phyloP scores from a whole-genome alignment of 1,284 basidiomycete species.

The Trametes sp. region DNA sequence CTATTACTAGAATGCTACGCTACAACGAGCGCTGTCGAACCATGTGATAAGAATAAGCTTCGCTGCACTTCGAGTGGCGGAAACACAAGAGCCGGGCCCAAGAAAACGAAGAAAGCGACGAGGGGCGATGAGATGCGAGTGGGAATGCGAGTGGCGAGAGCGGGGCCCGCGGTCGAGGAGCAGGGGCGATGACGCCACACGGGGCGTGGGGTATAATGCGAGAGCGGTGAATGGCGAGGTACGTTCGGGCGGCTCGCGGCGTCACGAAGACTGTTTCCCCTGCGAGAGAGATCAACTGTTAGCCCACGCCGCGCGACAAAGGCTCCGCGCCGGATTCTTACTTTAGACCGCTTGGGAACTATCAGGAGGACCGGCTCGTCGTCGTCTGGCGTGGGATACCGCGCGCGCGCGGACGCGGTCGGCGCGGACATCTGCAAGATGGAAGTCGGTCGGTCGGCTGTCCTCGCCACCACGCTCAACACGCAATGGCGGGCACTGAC shows the following conservation, averaged over 20 bases:
- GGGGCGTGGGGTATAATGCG: slow-evolving; percentile 14
- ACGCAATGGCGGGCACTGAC: slow-evolving; percentile 20
- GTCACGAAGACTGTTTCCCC: slow-evolving; percentile 30
- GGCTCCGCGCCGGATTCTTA: slow-evolving; percentile 17
- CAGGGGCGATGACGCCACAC: neutral
- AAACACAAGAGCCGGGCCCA: neutral
- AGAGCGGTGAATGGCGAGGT: slow-evolving; percentile 9
- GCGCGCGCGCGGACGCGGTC: slow-evolving; percentile 10
- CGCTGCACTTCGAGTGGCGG: slow-evolving; percentile 2
- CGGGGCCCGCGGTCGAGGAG: slow-evolving; percentile 13
- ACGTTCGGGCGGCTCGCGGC: neutral
- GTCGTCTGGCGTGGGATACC: slow-evolving; percentile 30
- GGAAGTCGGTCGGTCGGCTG: slow-evolving; percentile 14
- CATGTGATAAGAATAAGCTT: slow-evolving; percentile 23
- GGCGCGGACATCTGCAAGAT: slow-evolving; percentile 9
- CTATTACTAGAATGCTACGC: slow-evolving; percentile 28
- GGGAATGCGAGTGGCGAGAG: neutral
- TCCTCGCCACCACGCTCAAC: slow-evolving; percentile 13
- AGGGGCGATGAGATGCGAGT: neutral
- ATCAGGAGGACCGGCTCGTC: slow-evolving; percentile 36
- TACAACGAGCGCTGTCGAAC: slow-evolving; percentile 19
- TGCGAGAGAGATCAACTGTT: slow-evolving; percentile 16
- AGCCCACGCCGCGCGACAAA: neutral
- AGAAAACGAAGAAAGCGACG: neutral
- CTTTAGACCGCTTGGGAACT: slow-evolving; percentile 34